Conservation (phyloP, 805 yeast species). For the Blastobotrys americana region DNA sequence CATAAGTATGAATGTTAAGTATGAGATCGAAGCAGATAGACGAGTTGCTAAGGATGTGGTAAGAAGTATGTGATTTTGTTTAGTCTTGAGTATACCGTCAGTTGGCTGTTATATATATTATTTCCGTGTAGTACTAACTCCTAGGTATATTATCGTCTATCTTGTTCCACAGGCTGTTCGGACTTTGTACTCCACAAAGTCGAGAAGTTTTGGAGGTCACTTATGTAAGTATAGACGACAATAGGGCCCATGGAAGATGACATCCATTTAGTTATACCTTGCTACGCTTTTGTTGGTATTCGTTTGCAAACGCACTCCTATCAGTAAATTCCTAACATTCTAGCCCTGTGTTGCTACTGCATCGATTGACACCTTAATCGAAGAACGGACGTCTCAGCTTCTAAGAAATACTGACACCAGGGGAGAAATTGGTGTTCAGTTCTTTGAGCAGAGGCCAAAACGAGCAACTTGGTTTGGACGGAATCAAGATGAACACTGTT, state of each 20-base stretch:
- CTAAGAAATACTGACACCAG: slow-evolving; percentile 20
- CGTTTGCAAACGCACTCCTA: too few relatives aligned
- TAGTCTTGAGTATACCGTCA: too few relatives aligned
- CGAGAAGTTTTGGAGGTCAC: slow-evolving; percentile 52
- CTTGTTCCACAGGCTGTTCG: slow-evolving; percentile 63
- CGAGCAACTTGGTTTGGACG: slow-evolving; percentile 53
- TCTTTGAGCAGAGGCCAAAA: slow-evolving; percentile 24
- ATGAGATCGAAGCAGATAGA: slow-evolving; percentile 34
- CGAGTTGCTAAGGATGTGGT: slow-evolving; percentile 49
- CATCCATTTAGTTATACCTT: too few relatives aligned
- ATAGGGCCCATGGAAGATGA: too few relatives aligned
- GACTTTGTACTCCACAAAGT: slow-evolving; percentile 50
- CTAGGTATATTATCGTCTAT: slow-evolving; percentile 57
- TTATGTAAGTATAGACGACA: slow-evolving; percentile 40
- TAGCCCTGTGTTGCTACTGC: slow-evolving; percentile 41
- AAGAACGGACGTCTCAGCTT: slow-evolving; percentile 31
- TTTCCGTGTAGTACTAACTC: not conserved
- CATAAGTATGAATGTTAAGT: slow-evolving; percentile 16
- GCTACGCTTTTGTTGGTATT: too few relatives aligned
- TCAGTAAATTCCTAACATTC: too few relatives aligned
- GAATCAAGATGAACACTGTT: slow-evolving; percentile 40
- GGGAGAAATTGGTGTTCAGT: slow-evolving; percentile 23
- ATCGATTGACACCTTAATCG: slow-evolving; percentile 41
- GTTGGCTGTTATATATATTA: too few relatives aligned
- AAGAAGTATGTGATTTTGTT: slow-evolving; percentile 44